Evolutionary conservation across 805 yeast species (phyloP).

Genomic region (Cyberlindnera sargentensis): DNA sequence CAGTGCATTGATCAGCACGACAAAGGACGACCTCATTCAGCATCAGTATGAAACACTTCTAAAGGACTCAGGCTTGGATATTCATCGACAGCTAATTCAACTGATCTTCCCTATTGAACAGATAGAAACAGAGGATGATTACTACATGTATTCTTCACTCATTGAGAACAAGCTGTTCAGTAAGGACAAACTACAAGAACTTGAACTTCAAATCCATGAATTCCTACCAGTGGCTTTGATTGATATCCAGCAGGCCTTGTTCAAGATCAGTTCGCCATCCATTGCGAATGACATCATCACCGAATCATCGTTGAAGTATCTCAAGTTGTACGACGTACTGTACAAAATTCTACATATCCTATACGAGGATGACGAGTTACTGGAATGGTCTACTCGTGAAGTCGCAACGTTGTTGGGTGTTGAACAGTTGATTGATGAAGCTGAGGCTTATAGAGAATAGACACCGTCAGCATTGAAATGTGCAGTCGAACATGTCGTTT

Average conservation of each 20-base stretch:
- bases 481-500: no score
- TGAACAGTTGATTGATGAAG: conserved; percentile 28
- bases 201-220: conserved; percentile 39
- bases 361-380: conserved; percentile 27
- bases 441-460: no score
- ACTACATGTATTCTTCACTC: conserved; percentile 57
- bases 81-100: conserved; percentile 56
- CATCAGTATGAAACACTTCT: conserved; percentile 43
- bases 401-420: conserved; percentile 68
- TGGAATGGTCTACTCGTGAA: conserved; percentile 51
- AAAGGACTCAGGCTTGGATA: conserved; percentile 45
- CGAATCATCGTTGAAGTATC: conserved; percentile 41
- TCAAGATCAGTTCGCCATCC: conserved; percentile 57
- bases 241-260: conserved; percentile 49
- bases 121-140: conserved; percentile 47
- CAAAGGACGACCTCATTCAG: conserved; percentile 34
- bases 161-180: conserved; percentile 53
- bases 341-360: conserved; percentile 28
- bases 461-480: no score
- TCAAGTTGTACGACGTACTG: conserved; percentile 32
- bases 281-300: conserved; percentile 50
- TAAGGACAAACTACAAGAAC: conserved; percentile 33
- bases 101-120: conserved; percentile 61
- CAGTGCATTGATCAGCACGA: conserved; percentile 26
- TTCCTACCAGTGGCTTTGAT: conserved; percentile 56